phyloP scores from a whole-genome alignment of 495 filamentous ascomycete species.

The Pyrenopolyporus hunteri region DNA sequence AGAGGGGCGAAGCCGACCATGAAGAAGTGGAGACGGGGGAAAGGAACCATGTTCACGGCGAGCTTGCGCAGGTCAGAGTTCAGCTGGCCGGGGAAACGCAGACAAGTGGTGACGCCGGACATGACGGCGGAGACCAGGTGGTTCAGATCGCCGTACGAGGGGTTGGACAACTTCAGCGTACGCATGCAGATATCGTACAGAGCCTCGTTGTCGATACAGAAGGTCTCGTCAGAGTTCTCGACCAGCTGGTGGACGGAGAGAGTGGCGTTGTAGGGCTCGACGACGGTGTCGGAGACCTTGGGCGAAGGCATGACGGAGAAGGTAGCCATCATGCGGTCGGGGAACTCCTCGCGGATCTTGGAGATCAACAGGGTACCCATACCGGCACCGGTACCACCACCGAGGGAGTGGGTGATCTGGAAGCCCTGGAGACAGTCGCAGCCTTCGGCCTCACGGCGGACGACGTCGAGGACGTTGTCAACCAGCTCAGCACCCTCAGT shows the following conservation, averaged over 20 bases:
- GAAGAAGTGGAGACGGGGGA: conserved; percentile 99
- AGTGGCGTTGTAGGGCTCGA: conserved; percentile 99
- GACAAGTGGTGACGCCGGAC: conserved; percentile 98
- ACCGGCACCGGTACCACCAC: conserved; percentile 99
- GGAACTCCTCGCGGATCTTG: conserved; percentile 99
- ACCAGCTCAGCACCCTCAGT: conserved; percentile 99
- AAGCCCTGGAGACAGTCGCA: conserved; percentile 99
- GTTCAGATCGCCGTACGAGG: conserved; percentile 99
- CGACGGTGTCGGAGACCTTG: conserved; percentile 99
- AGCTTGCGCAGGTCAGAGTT: conserved; percentile 99
- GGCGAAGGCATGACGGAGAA: conserved; percentile 99
- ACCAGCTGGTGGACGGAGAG: conserved; percentile 99
- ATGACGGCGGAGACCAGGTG: conserved; percentile 99
- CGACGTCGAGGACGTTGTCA: conserved; percentile 97
- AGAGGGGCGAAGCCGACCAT: conserved; percentile 99
- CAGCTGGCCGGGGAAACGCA: conserved; percentile 99
- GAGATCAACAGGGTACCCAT: conserved; percentile 99
- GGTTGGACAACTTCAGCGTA: conserved; percentile 97
- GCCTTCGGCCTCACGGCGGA: conserved; percentile 97
- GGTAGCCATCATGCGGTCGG: conserved; percentile 99
- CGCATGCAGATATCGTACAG: conserved; percentile 99
- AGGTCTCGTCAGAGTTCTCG: conserved; percentile 99
- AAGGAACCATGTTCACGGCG: conserved; percentile 99
- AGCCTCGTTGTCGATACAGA: conserved; percentile 99
- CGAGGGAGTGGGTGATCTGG: conserved; percentile 99